Percentiles rank a stretch among this genome's conserved stretches.
Evolutionary conservation across 2,329 filamentous ascomycete species (phyloP).

Genomic region (Clonostachys sp.): DNA sequence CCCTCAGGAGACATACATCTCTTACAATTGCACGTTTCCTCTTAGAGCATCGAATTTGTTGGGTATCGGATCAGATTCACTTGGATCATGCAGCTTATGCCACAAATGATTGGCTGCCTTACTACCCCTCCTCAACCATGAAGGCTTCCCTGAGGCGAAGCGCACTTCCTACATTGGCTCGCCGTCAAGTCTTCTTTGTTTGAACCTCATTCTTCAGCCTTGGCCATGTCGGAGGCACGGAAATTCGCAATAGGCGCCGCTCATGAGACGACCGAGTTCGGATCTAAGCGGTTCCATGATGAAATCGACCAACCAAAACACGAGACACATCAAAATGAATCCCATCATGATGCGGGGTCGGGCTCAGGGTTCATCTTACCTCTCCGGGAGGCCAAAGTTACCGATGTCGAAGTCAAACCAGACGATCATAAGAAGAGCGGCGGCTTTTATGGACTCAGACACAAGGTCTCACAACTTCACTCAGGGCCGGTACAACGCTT

Average conservation of each 20-base stretch:
- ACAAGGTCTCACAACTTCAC: constrained; percentile 25
- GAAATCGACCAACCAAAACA: constrained; percentile 47
- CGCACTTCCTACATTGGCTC: neutral
- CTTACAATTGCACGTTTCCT: too few relatives aligned
- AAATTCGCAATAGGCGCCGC: constrained; percentile 51
- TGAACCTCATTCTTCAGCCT: constrained; percentile 3
- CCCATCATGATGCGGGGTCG: constrained; percentile 9
- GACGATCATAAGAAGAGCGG: constrained; percentile 35
- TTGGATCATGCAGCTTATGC: too few relatives aligned
- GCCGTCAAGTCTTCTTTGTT: constrained; percentile 12
- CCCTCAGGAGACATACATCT: too few relatives aligned
- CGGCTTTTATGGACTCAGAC: constrained; percentile 33
- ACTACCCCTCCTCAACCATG: too few relatives aligned
- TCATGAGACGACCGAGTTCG: constrained; percentile 58
- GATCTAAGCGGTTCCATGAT: constrained; percentile 58
- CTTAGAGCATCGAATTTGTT: too few relatives aligned
- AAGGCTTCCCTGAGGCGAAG: neutral
- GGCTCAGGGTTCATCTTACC: constrained; percentile 45
- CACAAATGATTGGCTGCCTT: too few relatives aligned
- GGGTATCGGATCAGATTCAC: too few relatives aligned
- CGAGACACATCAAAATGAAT: constrained; percentile 18
- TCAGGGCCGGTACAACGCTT: constrained; percentile 16
- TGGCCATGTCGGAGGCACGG: constrained; percentile 24
- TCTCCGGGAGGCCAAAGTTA: constrained; percentile 31
- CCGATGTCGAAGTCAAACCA: constrained; percentile 21